Percentiles rank a stretch among this genome's conserved stretches.
Evolutionary conservation across 2,329 filamentous ascomycete species (phyloP).

Genomic region (Arthrobotrys iridis): DNA sequence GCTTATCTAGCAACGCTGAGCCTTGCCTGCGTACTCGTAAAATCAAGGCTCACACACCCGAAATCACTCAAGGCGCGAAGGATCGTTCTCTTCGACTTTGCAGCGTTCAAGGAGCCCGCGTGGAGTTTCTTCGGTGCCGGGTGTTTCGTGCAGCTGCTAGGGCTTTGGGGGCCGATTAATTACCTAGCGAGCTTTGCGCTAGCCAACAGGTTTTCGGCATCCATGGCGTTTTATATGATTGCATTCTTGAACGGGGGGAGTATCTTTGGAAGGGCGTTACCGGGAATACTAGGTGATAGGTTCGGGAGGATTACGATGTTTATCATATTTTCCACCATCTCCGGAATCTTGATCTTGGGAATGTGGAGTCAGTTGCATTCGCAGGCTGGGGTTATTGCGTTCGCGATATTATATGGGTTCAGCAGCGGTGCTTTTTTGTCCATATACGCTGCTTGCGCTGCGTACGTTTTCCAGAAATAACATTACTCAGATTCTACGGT

Average conservation of each 20-base stretch:
- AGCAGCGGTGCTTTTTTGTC: constrained; percentile 51
- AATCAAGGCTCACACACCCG: constrained; percentile 34
- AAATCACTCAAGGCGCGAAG: constrained; percentile 42
- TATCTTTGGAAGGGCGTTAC: constrained; percentile 44
- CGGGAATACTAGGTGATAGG: constrained; percentile 41
- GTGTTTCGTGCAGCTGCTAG: constrained; percentile 47
- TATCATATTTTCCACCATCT: constrained; percentile 43
- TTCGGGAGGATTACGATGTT: constrained; percentile 50
- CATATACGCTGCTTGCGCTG: constrained; percentile 46
- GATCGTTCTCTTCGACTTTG: constrained; percentile 49
- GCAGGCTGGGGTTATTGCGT: constrained; percentile 39
- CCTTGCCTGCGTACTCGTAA: constrained; percentile 39
- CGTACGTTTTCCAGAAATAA: constrained; percentile 16
- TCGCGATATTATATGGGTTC: constrained; percentile 46
- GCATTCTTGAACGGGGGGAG: constrained; percentile 51
- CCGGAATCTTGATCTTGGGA: constrained; percentile 37
- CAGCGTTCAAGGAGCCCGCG: constrained; percentile 50
- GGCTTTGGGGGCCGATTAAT: constrained; percentile 48
- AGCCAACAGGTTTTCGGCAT: constrained; percentile 38
- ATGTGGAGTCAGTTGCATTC: constrained; percentile 53
- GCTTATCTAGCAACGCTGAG: constrained; percentile 34
- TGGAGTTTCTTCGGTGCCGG: constrained; percentile 51
- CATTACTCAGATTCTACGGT: too few relatives aligned
- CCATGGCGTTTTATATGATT: constrained; percentile 52
- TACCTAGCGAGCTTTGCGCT: constrained; percentile 53